phyloP scores from a whole-genome alignment of 352 stramenopile genomes.

The Elongisporangium anandrum region DNA sequence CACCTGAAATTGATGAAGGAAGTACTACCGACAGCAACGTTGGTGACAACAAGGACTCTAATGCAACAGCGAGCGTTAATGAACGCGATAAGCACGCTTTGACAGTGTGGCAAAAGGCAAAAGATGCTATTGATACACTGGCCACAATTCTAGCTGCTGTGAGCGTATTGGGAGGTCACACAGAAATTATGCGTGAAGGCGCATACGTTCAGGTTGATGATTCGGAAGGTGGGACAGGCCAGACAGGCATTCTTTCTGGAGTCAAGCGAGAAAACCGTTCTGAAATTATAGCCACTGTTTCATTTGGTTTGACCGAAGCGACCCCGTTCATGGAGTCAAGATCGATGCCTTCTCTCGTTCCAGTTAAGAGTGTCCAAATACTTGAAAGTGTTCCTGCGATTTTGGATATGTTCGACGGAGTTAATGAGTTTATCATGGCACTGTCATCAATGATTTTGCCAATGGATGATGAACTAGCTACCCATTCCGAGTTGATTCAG shows the following conservation, averaged over 20 bases:
- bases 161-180: constrained; percentile 65
- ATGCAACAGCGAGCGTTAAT: neutral
- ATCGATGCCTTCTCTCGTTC: constrained; percentile 15
- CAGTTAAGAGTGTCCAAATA: constrained; percentile 49
- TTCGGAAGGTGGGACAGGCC: constrained; percentile 11
- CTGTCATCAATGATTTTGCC: constrained; percentile 49
- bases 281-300: constrained; percentile 30
- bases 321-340: neutral
- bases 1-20: constrained; percentile 56
- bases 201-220: constrained; percentile 47
- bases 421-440: constrained; percentile 46
- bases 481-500: constrained; percentile 42
- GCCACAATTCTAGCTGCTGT: constrained; percentile 59
- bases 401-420: constrained; percentile 72
- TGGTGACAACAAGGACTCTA: neutral
- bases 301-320: neutral
- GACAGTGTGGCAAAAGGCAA: constrained; percentile 68
- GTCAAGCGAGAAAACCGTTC: constrained; percentile 35
- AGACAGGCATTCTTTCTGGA: constrained; percentile 21
- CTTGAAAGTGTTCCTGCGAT: constrained; percentile 72
- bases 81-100: constrained; percentile 65
- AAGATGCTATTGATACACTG: constrained; percentile 58
- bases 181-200: constrained; percentile 68
- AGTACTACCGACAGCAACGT: constrained; percentile 4
- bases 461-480: constrained; percentile 20